Evolutionary conservation across 2,329 filamentous ascomycete genomes (phyloP).

Genomic region (Plectosphaerella sp.): DNA sequence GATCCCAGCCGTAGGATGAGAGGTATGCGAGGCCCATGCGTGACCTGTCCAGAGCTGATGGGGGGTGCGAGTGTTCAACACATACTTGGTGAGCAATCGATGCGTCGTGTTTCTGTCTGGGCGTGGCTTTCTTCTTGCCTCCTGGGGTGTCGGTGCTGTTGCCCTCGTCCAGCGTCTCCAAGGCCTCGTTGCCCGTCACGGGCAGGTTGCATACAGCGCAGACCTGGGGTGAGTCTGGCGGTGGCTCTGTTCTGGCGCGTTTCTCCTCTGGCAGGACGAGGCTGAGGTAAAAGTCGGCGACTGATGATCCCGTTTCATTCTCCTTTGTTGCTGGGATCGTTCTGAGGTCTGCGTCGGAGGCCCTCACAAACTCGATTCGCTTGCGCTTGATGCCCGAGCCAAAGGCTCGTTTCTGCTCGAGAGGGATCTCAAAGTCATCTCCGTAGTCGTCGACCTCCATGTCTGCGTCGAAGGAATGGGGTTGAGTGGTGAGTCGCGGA

Average conservation of each 20-base stretch:
- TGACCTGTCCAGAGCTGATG: conserved; percentile 65
- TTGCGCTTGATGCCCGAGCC: conserved; percentile 52
- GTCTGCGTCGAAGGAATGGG: background rate
- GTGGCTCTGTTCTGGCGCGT: background rate
- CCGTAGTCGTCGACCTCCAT: conserved; percentile 18
- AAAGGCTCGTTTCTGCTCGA: conserved; percentile 50
- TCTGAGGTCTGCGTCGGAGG: conserved; percentile 32
- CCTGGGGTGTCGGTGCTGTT: conserved; percentile 14
- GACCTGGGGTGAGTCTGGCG: conserved; percentile 4
- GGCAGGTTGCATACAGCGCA: conserved; percentile 32
- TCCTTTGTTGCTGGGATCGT: conserved; percentile 19
- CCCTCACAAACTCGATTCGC: conserved; percentile 53
- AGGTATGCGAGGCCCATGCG: conserved; percentile 67
- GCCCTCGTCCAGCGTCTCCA: conserved; percentile 3
- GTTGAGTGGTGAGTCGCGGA: no score
- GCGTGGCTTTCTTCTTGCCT: conserved; percentile 9
- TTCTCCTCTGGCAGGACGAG: conserved; percentile 52
- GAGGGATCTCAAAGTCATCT: conserved; percentile 42
- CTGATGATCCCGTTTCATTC: conserved; percentile 18
- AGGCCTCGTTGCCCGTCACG: conserved; percentile 16
- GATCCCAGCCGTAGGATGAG: conserved; percentile 67
- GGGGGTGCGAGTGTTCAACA: conserved; percentile 64
- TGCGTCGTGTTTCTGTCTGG: conserved; percentile 43
- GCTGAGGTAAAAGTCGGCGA: conserved; percentile 61
- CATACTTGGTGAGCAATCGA: conserved; percentile 69